Evolutionary conservation across 306 rosid genomes (phyloP), one percentile per base, ranked within the genome.

Genomic region (Ormosia emarginata): DNA sequence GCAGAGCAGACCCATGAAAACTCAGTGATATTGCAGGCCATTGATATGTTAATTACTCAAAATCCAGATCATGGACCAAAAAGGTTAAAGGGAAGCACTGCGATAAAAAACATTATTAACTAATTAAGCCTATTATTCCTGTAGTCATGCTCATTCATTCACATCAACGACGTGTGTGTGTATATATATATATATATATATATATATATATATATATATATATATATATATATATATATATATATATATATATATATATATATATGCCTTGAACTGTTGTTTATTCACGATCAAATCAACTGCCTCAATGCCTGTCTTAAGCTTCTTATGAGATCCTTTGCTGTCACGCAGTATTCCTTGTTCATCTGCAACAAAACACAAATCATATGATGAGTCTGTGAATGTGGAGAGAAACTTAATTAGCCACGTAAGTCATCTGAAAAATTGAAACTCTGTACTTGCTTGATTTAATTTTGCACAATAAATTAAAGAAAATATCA

Each of bases 331-430:
- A 93, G 83, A 76, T 95, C 93, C 71, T 75, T 90, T 63, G 85
- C 82, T 76, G 87, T 87, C 85, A 88, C 68, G 76, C 65, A 37
- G 79, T 83, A 86, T 39, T 88, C 94, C 46, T 50, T 80, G 13
- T 89, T 88, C 97, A 90, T 91, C 98, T 94, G 85, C 85, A 82
- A 81, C 5, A 47, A 61, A 49, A 58, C 13, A 41, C 36, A 18
- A 66, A 79, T 74, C 63, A 58, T 15, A 14, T 4, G 7, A 79
- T 79, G 24, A 8, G 17, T 44, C 10, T 14, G 8, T 47, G 32
- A 75, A n/a, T 44, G 13, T 75, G 34, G 8, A 36, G 14, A 8
- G 7, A 41, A 10, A 39, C 24, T 24, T 24, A 18, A 2, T 44
- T 15, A 4, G 40, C 46, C 7, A 71, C 7, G 3, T 33, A n/a